Percentiles rank a stretch among this genome's conserved stretches.
Conservation (phyloP, 129 eudicot genomes). For the Arctium lappa region DNA sequence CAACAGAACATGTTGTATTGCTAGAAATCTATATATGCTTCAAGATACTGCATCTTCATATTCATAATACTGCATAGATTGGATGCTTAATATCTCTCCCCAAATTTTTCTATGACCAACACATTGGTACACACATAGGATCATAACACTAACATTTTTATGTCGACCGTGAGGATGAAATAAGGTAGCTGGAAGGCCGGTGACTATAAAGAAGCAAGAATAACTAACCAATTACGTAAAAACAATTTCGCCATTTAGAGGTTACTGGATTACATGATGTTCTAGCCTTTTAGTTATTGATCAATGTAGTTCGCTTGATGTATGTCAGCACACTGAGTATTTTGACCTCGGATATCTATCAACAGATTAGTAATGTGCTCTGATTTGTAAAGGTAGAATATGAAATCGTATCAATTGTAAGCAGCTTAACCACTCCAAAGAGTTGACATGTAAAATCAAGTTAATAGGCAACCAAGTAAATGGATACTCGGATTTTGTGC, state of each 20-base stretch:
- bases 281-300: background rate
- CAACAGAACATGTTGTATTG: background rate
- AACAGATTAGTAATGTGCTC: background rate
- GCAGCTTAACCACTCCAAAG: background rate
- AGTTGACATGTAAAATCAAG: constrained; percentile 6
- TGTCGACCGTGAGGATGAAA: background rate
- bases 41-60: background rate
- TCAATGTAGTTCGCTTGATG: background rate
- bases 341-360: background rate
- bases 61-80: no score
- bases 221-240: background rate
- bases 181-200: background rate
- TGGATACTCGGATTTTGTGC: constrained; percentile 26
- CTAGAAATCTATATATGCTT: background rate
- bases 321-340: no score
- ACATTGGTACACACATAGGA: no score
- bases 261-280: background rate
- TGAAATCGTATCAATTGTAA: background rate
- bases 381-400: background rate
- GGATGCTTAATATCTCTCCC: no score
- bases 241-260: background rate
- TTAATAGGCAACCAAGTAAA: constrained; percentile 19
- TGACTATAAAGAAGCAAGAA: background rate
- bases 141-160: no score
- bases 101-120: no score